These are phyloP conservation scores for Paraconiothyrium brasiliense DNA, from an alignment of 2,329 filamentous ascomycete species.

Conservation along the genomic window DNA sequence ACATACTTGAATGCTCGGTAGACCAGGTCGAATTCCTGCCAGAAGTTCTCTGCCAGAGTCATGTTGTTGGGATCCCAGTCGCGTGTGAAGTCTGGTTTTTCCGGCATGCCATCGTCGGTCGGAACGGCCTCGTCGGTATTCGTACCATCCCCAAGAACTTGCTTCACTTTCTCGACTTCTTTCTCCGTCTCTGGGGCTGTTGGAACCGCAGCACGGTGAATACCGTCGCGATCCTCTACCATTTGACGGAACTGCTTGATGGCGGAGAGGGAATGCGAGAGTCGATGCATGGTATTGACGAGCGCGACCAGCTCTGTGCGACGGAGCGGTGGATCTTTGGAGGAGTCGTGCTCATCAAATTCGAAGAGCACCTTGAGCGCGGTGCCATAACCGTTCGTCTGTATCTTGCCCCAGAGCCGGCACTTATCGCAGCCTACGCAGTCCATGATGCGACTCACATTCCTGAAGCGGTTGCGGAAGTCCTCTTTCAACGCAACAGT, in stretches of 20 bases:
- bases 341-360: slow-evolving; percentile 74
- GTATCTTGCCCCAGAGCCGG: slow-evolving; percentile 95
- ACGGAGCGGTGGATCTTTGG: slow-evolving; percentile 75
- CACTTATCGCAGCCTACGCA: slow-evolving; percentile 99
- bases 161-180: slow-evolving; percentile 44
- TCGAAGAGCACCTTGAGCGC: slow-evolving; percentile 97
- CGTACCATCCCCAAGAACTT: slow-evolving; percentile 32
- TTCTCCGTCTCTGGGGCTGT: slow-evolving; percentile 33
- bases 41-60: slow-evolving; percentile 66
- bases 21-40: slow-evolving; percentile 71
- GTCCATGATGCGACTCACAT: slow-evolving; percentile 96
- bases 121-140: slow-evolving; percentile 23
- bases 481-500: slow-evolving; percentile 90
- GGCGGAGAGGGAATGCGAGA: slow-evolving; percentile 81
- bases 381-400: slow-evolving; percentile 93
- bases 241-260: slow-evolving; percentile 75
- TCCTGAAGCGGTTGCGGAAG: slow-evolving; percentile 96
- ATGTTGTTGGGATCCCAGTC: slow-evolving; percentile 53
- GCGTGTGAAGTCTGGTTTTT: slow-evolving; percentile 54
- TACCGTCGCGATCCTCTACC: slow-evolving; percentile 53
- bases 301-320: slow-evolving; percentile 93
- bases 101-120: slow-evolving; percentile 52
- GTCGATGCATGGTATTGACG: slow-evolving; percentile 90
- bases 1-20: slow-evolving; percentile 72
- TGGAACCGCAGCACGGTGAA: slow-evolving; percentile 31